These are phyloP conservation scores for Arthrobotrys iridis DNA, from an alignment of 2,329 filamentous ascomycete genomes.

Conservation along the genomic window DNA sequence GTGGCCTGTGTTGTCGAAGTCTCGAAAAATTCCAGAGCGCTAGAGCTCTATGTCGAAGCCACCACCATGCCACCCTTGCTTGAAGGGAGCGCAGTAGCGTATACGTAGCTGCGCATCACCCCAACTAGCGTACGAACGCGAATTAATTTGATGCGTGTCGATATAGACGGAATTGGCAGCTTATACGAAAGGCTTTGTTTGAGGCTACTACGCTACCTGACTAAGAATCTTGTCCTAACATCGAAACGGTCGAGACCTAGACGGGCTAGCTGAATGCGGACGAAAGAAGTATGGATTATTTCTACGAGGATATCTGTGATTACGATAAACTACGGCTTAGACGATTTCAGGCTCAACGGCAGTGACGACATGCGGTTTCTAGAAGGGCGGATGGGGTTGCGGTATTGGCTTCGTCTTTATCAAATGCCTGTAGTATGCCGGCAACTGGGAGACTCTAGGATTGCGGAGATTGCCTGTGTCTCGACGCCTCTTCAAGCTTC, in stretches of 20 bases:
- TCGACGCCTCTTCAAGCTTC: no score
- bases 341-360: not conserved
- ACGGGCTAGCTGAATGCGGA: not conserved
- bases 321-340: constrained; percentile 13
- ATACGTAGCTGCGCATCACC: no score
- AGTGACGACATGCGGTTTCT: constrained; percentile 10
- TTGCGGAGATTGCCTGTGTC: not conserved
- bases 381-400: constrained; percentile 3
- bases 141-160: not conserved
- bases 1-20: not conserved
- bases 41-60: constrained; percentile 3
- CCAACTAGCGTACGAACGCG: not conserved
- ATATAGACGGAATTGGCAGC: not conserved
- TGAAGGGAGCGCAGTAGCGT: not conserved
- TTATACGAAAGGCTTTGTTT: constrained; percentile 9
- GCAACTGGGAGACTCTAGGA: no score
- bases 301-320: no score
- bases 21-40: not conserved
- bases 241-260: not conserved
- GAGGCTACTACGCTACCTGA: constrained; percentile 7
- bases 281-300: no score
- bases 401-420: not conserved
- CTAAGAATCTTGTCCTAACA: constrained; percentile 9
- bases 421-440: no score
- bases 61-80: not conserved